Base-by-base conservation (phyloP, 78 protist genomes). In the Tieghemostelium lacteum region DNA sequence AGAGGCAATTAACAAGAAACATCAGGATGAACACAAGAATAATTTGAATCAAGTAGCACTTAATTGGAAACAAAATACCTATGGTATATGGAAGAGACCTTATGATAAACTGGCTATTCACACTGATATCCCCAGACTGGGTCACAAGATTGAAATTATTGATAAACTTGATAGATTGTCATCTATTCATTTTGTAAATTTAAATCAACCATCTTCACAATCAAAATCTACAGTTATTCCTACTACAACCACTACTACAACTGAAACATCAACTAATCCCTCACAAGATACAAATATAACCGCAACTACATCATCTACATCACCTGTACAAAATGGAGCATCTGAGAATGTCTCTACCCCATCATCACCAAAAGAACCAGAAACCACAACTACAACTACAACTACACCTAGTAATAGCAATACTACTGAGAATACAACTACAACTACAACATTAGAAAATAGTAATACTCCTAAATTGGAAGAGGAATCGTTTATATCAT, bases 31-130 rank as follows among this genome's bases (percentile, higher is more conserved):
- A 50, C 91, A 83, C 36, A 83, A 83, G 52, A 83, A 83, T 22
- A 83, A 83, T 58, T 83, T 83, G 49, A 66, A 83, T 83, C 91
- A 83, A 57, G 91, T 83, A 28, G 91, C 91, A 1, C 49, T 83
- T 26, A 64, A 83, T 69, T 83, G 91, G 91, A 66, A 69, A 58
- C 34, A 67, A 33, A 66, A 83, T 45, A 83, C 91, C 0, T 29
- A 69, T 58, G 91, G 91, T 2, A 83, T 83, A 58, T 83, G 91
- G 88, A 83, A 83, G 72, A 73, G 91, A 28, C 40, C 91, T 10
- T 66, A 83, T 28, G 91, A 83, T n/a, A 83, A 83, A 42, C 66
- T 83, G 20, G 91, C 91, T 5, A 83, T 83, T 69, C 91, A 83
- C 50, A 83, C 91, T 16, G 91, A 83, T 58, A 70, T 83, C 6